These are phyloP conservation scores for Trichaptum fuscoviolaceum DNA, from an alignment of 768 basidiomycete species.

Conservation along the genomic window DNA sequence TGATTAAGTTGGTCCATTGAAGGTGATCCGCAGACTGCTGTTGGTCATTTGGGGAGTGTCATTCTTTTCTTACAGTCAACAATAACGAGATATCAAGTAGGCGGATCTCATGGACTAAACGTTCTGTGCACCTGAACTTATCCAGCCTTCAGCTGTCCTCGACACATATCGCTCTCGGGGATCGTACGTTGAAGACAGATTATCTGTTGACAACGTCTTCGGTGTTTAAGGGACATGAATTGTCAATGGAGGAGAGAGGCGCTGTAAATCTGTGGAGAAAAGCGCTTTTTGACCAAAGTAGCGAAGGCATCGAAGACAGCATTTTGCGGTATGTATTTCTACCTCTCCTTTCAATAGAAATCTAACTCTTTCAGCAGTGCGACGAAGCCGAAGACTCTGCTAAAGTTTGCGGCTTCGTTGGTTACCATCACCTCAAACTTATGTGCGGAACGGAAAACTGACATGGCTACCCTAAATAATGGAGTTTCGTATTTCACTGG, in stretches of 20 bases:
- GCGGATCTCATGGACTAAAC: constrained; percentile 14
- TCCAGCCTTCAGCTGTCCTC: constrained; percentile 41
- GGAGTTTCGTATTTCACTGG: constrained; percentile 75
- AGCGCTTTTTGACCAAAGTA: constrained; percentile 68
- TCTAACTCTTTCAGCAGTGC: constrained; percentile 36
- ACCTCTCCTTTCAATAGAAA: not conserved
- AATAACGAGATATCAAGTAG: constrained; percentile 59
- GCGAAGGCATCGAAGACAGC: constrained; percentile 80
- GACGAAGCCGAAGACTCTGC: constrained; percentile 61
- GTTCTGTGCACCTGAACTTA: constrained; percentile 6
- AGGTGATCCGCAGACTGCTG: constrained; percentile 84
- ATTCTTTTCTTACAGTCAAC: constrained; percentile 68
- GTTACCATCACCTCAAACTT: constrained; percentile 57
- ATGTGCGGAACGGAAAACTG: constrained; percentile 48
- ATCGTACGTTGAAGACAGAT: constrained; percentile 41
- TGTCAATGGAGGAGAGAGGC: constrained; percentile 20
- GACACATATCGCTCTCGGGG: constrained; percentile 40
- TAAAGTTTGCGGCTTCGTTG: constrained; percentile 63
- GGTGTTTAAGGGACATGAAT: constrained; percentile 34
- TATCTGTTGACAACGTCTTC: constrained; percentile 46
- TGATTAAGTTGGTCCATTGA: constrained; percentile 1
- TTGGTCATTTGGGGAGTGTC: constrained; percentile 73
- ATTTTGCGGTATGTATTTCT: constrained; percentile 50
- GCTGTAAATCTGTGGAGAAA: constrained; percentile 58
- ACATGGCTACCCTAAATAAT: constrained; percentile 62